Conservation (phyloP, 495 filamentous ascomycete species). For the Mytilinidion resinicola region DNA sequence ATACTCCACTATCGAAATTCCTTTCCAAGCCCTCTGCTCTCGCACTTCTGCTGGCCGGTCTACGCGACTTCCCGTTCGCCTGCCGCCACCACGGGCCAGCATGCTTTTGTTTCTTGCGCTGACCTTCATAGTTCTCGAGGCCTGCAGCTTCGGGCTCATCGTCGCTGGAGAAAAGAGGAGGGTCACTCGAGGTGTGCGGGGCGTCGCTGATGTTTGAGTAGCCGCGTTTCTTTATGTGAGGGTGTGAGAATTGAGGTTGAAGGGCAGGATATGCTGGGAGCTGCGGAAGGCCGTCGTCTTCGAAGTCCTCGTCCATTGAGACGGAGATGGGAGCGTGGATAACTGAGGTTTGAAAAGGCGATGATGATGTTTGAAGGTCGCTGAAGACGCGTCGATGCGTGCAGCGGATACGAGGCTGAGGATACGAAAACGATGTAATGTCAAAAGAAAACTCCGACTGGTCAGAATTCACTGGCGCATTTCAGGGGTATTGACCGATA, state of each 20-base stretch:
- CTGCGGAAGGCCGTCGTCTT: neutral
- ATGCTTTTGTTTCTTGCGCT: slow-evolving; percentile 56
- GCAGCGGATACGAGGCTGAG: too few relatives aligned
- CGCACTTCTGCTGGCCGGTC: slow-evolving; percentile 29
- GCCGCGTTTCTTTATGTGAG: neutral
- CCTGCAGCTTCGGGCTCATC: slow-evolving; percentile 51
- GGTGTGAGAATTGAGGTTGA: neutral
- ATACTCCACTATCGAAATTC: slow-evolving; percentile 76
- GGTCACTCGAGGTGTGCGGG: slow-evolving; percentile 52
- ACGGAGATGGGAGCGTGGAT: neutral
- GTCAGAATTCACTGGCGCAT: too few relatives aligned
- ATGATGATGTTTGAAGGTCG: neutral
- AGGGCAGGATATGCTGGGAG: neutral
- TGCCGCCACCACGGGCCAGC: slow-evolving; percentile 68
- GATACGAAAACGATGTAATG: too few relatives aligned
- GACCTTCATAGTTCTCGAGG: slow-evolving; percentile 59
- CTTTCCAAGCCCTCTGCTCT: slow-evolving; percentile 48
- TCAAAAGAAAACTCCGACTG: too few relatives aligned
- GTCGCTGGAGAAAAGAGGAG: slow-evolving; percentile 71
- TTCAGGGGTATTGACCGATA: too few relatives aligned
- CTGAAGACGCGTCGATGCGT: neutral
- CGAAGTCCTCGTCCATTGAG: neutral
- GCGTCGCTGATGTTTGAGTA: neutral
- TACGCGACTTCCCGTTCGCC: neutral
- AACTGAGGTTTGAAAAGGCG: too few relatives aligned